Base-by-base conservation (phyloP, 805 yeast species). In the Candida nonsorbophila region DNA sequence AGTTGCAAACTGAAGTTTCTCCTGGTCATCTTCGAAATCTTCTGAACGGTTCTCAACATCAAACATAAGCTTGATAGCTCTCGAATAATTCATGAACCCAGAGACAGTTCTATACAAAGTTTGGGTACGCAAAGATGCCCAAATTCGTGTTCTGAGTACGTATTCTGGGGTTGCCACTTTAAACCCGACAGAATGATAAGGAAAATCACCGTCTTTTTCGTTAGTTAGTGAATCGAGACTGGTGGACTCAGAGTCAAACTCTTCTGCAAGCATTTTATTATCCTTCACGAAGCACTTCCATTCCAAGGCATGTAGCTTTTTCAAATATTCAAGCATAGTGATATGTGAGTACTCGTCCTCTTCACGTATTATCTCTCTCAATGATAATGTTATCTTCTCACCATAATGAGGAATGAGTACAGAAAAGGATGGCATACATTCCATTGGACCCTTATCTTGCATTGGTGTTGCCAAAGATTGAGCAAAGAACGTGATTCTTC, bases 71-170 rank as follows among this genome's bases (percentile, higher is more conserved):
- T 88, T 92, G 51, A 90, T 86, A 17, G 98, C 97, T 60, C 96
- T 81, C 17, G 96, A 83, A 58, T 90, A 90, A 67, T 90, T 92
- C 98, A 90, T 90, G 69, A 90, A 92, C 51, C 98, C 98, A 32
- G 96, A 84, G 30, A 90, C 90, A 27, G 98, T 92, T 62, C 98
- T 81, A 68, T 90, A 90, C 49, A 90, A 68, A 20, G 98, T 92
- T 69, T 90, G 98, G 22, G 96, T 83, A 64, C 98, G 79, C 49
- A 92, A 74, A 16, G 97, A 90, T 22, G 98, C 98, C 98, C 98
- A 90, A 46, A 90, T 86, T 67, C 98, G 75, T 7, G 97, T 92
- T 67, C 98, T 80, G 52, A 92, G 67, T 32, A 95, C 85, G 65
- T 85, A 92, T 57, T 88, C 96, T 21, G 97, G 97, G 36, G 95